Conservation (phyloP, 371 early-diverging fungal genomes). For the Coemansia sp. region DNA sequence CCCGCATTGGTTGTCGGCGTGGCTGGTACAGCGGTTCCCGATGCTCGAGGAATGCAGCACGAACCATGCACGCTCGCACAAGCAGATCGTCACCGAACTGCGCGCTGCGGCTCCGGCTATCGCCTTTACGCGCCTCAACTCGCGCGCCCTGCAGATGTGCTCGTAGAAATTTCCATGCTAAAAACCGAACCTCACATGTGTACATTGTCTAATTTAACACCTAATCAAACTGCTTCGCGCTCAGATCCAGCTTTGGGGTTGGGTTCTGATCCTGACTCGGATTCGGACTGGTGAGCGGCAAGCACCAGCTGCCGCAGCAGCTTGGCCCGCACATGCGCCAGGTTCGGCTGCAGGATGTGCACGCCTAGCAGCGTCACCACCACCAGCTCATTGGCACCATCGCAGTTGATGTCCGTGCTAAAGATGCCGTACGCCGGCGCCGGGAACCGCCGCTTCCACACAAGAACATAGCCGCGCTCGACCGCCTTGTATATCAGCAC, state of each 20-base stretch:
- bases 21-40: conserved; percentile 38
- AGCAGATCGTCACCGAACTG: conserved; percentile 24
- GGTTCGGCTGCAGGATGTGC: conserved; percentile 62
- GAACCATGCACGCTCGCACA: conserved; percentile 39
- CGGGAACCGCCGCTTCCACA: conserved; percentile 69
- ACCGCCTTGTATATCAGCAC: conserved; percentile 71
- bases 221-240: not conserved
- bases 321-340: conserved; percentile 32
- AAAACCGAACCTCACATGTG: not conserved
- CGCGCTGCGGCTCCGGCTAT: conserved; percentile 25
- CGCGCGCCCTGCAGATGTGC: conserved; percentile 28
- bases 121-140: conserved; percentile 27
- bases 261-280: no score
- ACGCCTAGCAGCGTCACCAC: conserved; percentile 72
- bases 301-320: conserved; percentile 33
- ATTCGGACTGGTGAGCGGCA: not conserved
- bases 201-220: not conserved
- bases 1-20: conserved; percentile 29
- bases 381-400: conserved; percentile 69
- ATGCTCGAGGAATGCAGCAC: conserved; percentile 36
- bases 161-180: no score
- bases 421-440: conserved; percentile 69
- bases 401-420: conserved; percentile 67
- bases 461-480: conserved; percentile 55
- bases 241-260: no score